phyloP scores from a whole-genome alignment of 202 grass and related monocot species.

The Brachypodium distachyon region DNA sequence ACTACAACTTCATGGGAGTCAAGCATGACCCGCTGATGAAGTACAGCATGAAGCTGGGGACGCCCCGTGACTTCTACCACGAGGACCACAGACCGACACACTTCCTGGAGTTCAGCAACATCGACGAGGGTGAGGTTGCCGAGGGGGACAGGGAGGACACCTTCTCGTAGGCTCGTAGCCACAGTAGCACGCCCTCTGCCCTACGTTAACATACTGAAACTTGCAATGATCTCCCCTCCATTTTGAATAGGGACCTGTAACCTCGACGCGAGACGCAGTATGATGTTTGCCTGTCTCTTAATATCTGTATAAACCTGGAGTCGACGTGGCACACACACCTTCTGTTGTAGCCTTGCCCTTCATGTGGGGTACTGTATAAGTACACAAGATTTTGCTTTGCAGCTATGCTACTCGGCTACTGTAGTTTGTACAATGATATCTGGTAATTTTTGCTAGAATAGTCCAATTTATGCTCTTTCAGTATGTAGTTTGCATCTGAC shows the following conservation, averaged over 20 bases:
- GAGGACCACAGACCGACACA: slow-evolving; percentile 92
- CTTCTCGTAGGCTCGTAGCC: slow-evolving; percentile 31
- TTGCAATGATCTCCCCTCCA: background rate
- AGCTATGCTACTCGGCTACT: background rate
- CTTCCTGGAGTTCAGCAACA: slow-evolving; percentile 90
- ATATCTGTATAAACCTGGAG: too few species aligned
- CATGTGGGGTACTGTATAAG: background rate
- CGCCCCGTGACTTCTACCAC: slow-evolving; percentile 76
- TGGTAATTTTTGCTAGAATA: background rate
- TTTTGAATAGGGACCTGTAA: slow-evolving; percentile 17
- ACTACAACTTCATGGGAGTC: slow-evolving; percentile 99
- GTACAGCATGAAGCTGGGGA: slow-evolving; percentile 80
- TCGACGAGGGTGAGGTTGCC: slow-evolving; percentile 66
- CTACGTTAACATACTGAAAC: background rate
- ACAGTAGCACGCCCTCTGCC: background rate
- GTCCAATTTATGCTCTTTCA: too few species aligned
- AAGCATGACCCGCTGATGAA: slow-evolving; percentile 84
- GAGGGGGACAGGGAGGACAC: slow-evolving; percentile 88
- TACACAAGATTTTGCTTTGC: slow-evolving; percentile 8
- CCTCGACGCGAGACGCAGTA: background rate
- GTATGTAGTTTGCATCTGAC: too few species aligned
- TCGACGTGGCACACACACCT: too few species aligned
- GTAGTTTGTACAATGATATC: background rate
- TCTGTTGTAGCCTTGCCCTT: slow-evolving; percentile 13
- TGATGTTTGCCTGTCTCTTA: background rate